Conservation (phyloP, 805 yeast genomes). For the Wickerhamiella qilinensis region DNA sequence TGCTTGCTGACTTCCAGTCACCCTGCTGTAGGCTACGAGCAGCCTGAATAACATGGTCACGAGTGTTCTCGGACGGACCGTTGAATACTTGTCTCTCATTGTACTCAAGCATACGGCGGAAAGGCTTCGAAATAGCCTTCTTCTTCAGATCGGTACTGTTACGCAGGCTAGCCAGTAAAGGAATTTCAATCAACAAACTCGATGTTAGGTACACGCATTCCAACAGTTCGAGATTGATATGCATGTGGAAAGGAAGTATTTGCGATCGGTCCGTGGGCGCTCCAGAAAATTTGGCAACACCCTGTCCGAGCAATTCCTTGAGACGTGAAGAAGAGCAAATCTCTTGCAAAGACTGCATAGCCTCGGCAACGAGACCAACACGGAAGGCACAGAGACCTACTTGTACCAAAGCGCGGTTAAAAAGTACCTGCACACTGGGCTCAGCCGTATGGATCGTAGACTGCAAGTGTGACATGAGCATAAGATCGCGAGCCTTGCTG, state of each 20-base stretch:
- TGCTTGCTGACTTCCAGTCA: conserved; percentile 70
- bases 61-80: conserved; percentile 94
- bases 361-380: conserved; percentile 66
- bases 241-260: conserved; percentile 94
- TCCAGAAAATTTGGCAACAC: conserved; percentile 38
- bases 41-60: conserved; percentile 85
- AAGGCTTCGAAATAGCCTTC: conserved; percentile 60
- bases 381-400: conserved; percentile 93
- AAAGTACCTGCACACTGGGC: conserved; percentile 72
- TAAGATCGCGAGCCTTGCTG: conserved; percentile 72
- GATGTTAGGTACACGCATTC: conserved; percentile 89
- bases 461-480: conserved; percentile 74
- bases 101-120: conserved; percentile 80
- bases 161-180: conserved; percentile 63
- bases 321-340: conserved; percentile 71
- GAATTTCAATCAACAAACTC: conserved; percentile 80
- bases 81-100: conserved; percentile 88
- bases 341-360: conserved; percentile 77
- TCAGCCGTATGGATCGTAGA: conserved; percentile 72
- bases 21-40: conserved; percentile 78
- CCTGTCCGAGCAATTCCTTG: conserved; percentile 90
- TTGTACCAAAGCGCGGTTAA: conserved; percentile 91
- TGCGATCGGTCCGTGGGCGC: conserved; percentile 44
- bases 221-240: conserved; percentile 84
- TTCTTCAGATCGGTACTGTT: conserved; percentile 37